A percentile compares a stretch with the other conserved stretches of the same genome.
phyloP scores from a whole-genome alignment of 306 rosid species.

The Luffa acutangula region DNA sequence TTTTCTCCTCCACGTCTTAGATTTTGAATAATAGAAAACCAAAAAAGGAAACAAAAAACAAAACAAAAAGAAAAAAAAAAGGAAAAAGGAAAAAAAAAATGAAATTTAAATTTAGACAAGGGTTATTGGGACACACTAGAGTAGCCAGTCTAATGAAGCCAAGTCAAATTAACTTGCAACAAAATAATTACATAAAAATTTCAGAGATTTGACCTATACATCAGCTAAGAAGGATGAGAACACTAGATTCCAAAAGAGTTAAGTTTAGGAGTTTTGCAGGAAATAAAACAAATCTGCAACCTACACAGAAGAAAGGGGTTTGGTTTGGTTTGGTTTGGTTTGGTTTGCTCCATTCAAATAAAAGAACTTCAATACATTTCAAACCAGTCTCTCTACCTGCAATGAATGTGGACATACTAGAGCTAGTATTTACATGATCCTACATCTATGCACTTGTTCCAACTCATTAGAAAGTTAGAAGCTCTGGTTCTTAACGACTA shows the following conservation, averaged over 20 bases:
- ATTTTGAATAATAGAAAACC: too few relatives aligned
- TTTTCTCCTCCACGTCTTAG: not conserved
- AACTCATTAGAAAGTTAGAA: not conserved
- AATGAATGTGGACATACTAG: not conserved
- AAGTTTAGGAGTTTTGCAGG: not conserved
- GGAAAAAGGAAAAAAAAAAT: too few relatives aligned
- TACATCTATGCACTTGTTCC: constrained; percentile 3
- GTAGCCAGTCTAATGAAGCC: not conserved
- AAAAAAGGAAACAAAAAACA: too few relatives aligned
- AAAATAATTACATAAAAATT: not conserved
- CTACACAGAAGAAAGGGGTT: not conserved
- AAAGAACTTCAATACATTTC: not conserved
- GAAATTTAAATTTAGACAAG: not conserved
- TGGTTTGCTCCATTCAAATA: not conserved
- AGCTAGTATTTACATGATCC: not conserved
- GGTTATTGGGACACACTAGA: not conserved
- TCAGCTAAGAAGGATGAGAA: not conserved
- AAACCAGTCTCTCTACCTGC: constrained; percentile 6
- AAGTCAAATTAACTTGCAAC: not conserved
- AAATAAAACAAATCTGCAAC: not conserved
- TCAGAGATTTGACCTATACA: not conserved
- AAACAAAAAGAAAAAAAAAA: too few relatives aligned
- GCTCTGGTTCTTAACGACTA: not conserved
- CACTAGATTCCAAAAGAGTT: not conserved
- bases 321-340: not conserved